Base-by-base conservation (phyloP, 495 filamentous ascomycete species). In the Venustampulla echinocandica region DNA sequence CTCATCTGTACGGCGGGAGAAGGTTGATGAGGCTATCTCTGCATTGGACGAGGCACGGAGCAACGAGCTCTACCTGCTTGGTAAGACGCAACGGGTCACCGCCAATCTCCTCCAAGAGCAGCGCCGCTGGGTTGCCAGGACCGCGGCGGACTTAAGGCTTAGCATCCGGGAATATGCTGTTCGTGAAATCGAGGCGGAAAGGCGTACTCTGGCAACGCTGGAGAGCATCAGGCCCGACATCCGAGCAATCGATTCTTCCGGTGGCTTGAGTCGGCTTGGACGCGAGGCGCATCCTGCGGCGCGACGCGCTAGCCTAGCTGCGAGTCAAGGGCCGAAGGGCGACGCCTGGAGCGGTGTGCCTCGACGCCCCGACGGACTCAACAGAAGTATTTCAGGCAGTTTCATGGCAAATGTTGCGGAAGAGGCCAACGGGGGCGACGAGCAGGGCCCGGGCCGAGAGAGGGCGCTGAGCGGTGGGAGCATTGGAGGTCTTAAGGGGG, bases 271-370 rank as follows among this genome's bases (percentile, higher is more conserved):
- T 47, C 76, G 92, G 4, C 71, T 98, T 17, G 92, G 92, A 15
- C 77, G 92, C 37, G 93, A 98, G 62, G 67, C 82, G 21, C 90
- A 94, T 59, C 89, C 92, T 0, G 67, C 81, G 5, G 67, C 69
- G 14, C 75, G 92, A 37, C 78, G 90, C 40, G 59, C 84, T 17
- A 95, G 85, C 59, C 60, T 94, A 34, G 80, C 82, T 2, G 82
- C 84, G 4, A 89, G 83, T 56, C 92, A 98, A 64, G 93, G 93
- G 1, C 90, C 92, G 11, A 88, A 89, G 66, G 92, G 93, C 4
- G 92, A 98, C 61, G 84, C 93, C 7, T 98, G 92, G 92, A 94
- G 87, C 57, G 93, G 93, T 24, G 87, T 95, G 23, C 86, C 88
- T 15, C 77, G 92, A 50, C 75, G 89, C 51, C 72, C 75, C 27